These are phyloP conservation scores for Eragrostis nindensis DNA, from an alignment of 176 grass and related monocot species.

Conservation along the genomic window DNA sequence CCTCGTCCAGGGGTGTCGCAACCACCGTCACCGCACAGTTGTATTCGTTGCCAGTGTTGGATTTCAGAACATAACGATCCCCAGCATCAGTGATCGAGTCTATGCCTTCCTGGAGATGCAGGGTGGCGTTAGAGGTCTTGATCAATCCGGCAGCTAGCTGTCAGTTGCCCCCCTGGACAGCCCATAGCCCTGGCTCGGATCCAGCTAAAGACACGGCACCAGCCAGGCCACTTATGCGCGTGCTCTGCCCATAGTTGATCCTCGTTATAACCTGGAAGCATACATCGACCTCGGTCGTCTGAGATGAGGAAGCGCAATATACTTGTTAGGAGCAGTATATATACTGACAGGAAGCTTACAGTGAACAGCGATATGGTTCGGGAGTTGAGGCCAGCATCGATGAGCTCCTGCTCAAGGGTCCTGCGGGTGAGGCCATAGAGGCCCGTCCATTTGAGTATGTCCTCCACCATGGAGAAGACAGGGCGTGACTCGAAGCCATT, in stretches of 20 bases:
- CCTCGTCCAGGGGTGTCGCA: slow-evolving; percentile 85
- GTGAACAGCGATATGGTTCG: slow-evolving; percentile 67
- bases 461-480: slow-evolving; percentile 74
- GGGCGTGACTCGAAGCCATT: slow-evolving; percentile 63
- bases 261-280: slow-evolving; percentile 80
- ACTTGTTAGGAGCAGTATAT: too few species aligned
- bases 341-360: slow-evolving; percentile 45
- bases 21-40: slow-evolving; percentile 70
- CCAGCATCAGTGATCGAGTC: slow-evolving; percentile 62
- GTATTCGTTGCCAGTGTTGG: slow-evolving; percentile 66
- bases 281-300: neutral
- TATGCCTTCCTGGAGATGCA: slow-evolving; percentile 83
- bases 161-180: slow-evolving; percentile 85
- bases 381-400: slow-evolving; percentile 62
- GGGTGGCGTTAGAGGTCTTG: slow-evolving; percentile 63
- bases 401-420: slow-evolving; percentile 74
- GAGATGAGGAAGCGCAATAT: neutral
- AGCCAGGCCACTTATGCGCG: slow-evolving; percentile 73
- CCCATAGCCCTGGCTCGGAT: slow-evolving; percentile 77
- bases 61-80: slow-evolving; percentile 74
- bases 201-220: slow-evolving; percentile 88
- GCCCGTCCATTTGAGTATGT: slow-evolving; percentile 87
- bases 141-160: slow-evolving; percentile 75
- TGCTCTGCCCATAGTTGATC: slow-evolving; percentile 91
- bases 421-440: slow-evolving; percentile 67